These are phyloP conservation scores for Aureobasidium subglaciale DNA, from an alignment of 2,329 filamentous ascomycete genomes.

Conservation along the genomic window DNA sequence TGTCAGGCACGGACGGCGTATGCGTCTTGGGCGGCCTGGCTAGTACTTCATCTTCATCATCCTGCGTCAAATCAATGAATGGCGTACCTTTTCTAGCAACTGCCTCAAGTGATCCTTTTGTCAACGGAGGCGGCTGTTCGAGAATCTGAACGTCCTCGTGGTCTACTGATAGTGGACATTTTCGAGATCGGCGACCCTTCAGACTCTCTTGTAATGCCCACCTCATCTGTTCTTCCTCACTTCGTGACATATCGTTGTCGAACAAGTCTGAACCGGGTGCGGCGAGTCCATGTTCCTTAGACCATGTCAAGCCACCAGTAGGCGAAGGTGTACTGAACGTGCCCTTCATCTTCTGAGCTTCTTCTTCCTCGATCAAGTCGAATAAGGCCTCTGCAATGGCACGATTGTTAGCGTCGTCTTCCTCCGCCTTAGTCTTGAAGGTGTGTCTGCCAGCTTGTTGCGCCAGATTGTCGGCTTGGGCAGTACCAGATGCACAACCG, in stretches of 20 bases:
- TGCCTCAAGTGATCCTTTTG: neutral
- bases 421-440: conserved; percentile 75
- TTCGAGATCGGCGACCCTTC: neutral
- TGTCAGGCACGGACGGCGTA: neutral
- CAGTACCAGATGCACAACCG: conserved; percentile 69
- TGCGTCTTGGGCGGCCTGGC: neutral
- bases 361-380: conserved; percentile 79
- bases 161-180: conserved; percentile 5
- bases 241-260: conserved; percentile 16
- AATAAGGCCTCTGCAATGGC: conserved; percentile 81
- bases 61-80: conserved; percentile 4
- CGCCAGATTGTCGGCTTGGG: conserved; percentile 58
- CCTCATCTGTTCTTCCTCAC: conserved; percentile 31
- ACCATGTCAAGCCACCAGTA: conserved; percentile 37
- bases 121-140: neutral
- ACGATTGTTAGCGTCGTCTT: conserved; percentile 80
- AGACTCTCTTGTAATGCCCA: conserved; percentile 31
- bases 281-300: conserved; percentile 31
- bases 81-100: neutral
- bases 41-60: neutral
- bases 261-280: conserved; percentile 1
- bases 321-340: conserved; percentile 49
- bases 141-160: neutral
- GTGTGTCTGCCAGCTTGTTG: conserved; percentile 63
- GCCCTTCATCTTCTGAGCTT: conserved; percentile 45